A percentile compares a stretch with the other conserved stretches of the same genome.
phyloP scores from a whole-genome alignment of 2,329 filamentous ascomycete genomes.

The Coniella lustricola region DNA sequence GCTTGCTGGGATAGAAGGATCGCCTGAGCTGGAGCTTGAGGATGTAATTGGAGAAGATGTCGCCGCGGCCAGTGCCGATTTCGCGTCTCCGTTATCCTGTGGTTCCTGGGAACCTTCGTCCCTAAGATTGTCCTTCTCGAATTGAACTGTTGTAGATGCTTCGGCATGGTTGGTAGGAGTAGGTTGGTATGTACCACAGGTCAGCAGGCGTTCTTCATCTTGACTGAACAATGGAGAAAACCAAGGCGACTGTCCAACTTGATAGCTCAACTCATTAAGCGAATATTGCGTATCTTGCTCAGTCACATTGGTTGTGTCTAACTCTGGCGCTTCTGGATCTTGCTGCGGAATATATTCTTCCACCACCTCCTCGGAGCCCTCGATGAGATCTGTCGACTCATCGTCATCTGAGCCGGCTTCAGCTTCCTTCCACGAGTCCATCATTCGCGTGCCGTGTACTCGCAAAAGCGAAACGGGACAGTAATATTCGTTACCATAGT shows the following conservation, averaged over 20 bases:
- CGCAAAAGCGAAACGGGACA: slow-evolving; percentile 86
- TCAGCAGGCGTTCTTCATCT: slow-evolving; percentile 16
- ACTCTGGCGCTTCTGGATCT: slow-evolving; percentile 4
- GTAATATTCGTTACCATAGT: slow-evolving; percentile 96
- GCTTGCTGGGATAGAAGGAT: not conserved
- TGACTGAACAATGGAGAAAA: slow-evolving; percentile 18
- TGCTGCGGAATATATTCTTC: slow-evolving; percentile 20
- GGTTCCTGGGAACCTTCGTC: not conserved
- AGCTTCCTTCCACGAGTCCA: slow-evolving; percentile 85
- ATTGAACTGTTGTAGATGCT: slow-evolving; percentile 14
- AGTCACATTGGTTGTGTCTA: not conserved
- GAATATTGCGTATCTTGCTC: not conserved
- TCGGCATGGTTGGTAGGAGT: slow-evolving; percentile 21
- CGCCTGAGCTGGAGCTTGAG: not conserved
- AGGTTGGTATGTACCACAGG: slow-evolving; percentile 21
- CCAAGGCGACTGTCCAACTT: slow-evolving; percentile 23
- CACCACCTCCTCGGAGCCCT: slow-evolving; percentile 26
- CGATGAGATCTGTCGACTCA: slow-evolving; percentile 35
- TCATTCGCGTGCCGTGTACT: slow-evolving; percentile 92
- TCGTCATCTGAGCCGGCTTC: slow-evolving; percentile 62
- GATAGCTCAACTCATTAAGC: slow-evolving; percentile 5
- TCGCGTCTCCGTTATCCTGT: not conserved
- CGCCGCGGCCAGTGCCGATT: not conserved
- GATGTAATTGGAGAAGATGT: slow-evolving; percentile 2
- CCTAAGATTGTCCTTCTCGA: not conserved